Base-by-base conservation (phyloP, 2,329 filamentous ascomycete species). In the Arthrobotrys conoides region DNA sequence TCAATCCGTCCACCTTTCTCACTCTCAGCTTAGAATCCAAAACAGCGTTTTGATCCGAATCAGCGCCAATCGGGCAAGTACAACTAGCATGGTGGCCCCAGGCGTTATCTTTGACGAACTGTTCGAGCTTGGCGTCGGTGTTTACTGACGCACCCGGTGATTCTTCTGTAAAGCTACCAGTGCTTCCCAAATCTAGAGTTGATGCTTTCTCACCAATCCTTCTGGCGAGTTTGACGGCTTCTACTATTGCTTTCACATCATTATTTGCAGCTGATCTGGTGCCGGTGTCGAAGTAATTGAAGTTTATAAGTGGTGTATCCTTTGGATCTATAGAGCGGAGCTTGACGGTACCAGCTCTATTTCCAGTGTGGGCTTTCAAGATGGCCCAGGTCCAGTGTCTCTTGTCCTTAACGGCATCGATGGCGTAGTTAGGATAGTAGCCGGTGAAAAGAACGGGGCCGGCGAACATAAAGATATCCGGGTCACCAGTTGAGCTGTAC, bases 351-450 rank as follows among this genome's bases (percentile, higher is more conserved):
- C 91, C 91, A 5, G 87, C 88, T 0, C 9, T 72, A 46, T 92
- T 92, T 66, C 88, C 87, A 0, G 90, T 87, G 81, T 91, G 90
- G 0, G 88, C 87, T 83, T 91, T 91, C 67, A 93, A 85, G 2
- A 88, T 86, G 10, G 84, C 84, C 87, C 87, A 88, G 12, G 85
- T 84, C 84, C 85, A 87, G 77, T 86, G 85, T 41, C 85, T 85
- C 1, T 84, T 84, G 59, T 84, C 86, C 0, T 83, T 82, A 1
- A 86, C 84, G 2, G 86, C 84, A 79, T 87, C 85, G 24, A 84
- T 82, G 0, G 86, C 85, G 80, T 87, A 90, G 20, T 87, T 86
- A 0, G 88, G 88, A 81, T 20, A 84, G 81, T 49, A 79, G 6
- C 71, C 67, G 6, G 44, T 57, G 41, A 82, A 83, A 82, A 84